phyloP scores from a whole-genome alignment of 257 asterid species.

The Ocimum tenuiflorum region DNA sequence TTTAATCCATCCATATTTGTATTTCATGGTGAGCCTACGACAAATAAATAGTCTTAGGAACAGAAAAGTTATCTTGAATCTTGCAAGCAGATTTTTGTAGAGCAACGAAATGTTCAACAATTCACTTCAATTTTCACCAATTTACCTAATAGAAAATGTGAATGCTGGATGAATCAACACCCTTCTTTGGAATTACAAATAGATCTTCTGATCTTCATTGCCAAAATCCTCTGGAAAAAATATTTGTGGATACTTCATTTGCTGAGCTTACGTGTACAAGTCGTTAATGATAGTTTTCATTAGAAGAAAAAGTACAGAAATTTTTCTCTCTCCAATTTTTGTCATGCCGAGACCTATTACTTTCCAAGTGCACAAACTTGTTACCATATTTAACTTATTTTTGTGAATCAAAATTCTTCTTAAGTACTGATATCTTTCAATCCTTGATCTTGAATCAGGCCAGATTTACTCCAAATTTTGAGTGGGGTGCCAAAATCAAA shows the following conservation, averaged over 20 bases:
- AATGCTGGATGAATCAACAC: background rate
- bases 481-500: slow-evolving; percentile 33
- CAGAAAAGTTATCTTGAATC: background rate
- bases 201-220: background rate
- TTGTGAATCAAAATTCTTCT: background rate
- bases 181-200: background rate
- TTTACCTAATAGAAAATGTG: background rate
- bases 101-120: background rate
- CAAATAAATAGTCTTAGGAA: background rate
- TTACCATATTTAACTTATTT: background rate
- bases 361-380: background rate
- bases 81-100: background rate
- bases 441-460: slow-evolving; percentile 27
- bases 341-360: background rate
- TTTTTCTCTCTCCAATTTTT: background rate
- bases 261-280: background rate
- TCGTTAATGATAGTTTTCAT: background rate
- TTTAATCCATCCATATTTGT: background rate
- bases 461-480: slow-evolving; percentile 34
- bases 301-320: background rate
- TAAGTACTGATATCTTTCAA: slow-evolving; percentile 2
- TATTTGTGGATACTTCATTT: background rate
- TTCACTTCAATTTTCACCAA: background rate
- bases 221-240: background rate
- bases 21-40: background rate